Evolutionary conservation across 768 basidiomycete genomes (phyloP).

Genomic region (Russula virescens): DNA sequence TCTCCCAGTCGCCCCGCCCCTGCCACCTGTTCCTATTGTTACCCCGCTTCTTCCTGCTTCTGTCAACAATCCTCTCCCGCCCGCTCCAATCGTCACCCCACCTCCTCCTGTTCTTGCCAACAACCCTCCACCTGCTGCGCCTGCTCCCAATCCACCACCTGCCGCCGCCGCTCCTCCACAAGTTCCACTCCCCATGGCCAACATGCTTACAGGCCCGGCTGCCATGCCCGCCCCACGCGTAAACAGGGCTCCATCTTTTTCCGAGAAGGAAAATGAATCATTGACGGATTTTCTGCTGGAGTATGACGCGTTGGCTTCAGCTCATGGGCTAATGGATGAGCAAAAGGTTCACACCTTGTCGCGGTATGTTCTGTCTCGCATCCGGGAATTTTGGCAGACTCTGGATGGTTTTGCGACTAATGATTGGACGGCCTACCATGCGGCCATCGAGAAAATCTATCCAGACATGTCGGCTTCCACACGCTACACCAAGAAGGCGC

Average conservation of each 20-base stretch:
- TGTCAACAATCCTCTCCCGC: too few species aligned
- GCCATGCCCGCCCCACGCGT: background rate
- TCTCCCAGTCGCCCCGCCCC: too few species aligned
- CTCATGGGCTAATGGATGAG: background rate
- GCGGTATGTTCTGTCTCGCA: background rate
- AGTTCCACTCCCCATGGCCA: background rate
- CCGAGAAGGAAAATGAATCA: background rate
- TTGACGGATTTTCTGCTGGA: background rate
- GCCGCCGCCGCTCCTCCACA: too few species aligned
- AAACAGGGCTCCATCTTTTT: background rate
- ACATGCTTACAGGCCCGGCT: background rate
- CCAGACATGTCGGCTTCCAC: background rate
- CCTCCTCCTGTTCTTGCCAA: too few species aligned
- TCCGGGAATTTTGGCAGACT: background rate
- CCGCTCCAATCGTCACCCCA: too few species aligned
- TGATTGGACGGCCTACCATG: background rate
- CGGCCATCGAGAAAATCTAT: background rate
- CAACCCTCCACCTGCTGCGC: too few species aligned
- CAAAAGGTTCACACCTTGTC: background rate
- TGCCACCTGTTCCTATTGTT: too few species aligned
- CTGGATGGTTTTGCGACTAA: background rate
- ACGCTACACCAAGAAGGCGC: background rate
- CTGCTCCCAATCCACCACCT: too few species aligned
- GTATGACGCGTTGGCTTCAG: background rate
- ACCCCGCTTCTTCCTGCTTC: too few species aligned